Evolutionary conservation across 108 stramenopile species (phyloP), one percentile per base, ranked within the genome.

Genomic region (Stephanodiscus minutulus): DNA sequence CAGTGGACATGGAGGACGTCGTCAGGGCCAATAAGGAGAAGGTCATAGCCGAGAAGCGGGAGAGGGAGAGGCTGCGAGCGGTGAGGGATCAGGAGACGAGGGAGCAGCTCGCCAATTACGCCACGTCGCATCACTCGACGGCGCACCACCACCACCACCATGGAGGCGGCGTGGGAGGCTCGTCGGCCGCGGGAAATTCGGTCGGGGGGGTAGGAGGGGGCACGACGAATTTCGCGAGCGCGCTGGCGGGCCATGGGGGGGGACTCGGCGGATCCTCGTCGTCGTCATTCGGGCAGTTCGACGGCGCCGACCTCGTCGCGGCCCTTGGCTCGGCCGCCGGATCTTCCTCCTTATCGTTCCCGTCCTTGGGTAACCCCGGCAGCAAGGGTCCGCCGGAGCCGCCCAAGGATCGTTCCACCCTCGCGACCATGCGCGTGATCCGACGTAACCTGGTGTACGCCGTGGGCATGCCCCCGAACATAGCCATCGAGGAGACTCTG

Each of bases 401-500:
- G 17, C 91, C 94, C 11, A 90, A 87, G 64, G 96, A 97, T 88
- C 79, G 98, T 29, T 84, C 86, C n/a, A 82, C 85, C 54, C 81
- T 99, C 58, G 91, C 93, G n/a, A 96, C 97, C 54, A 96, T 97
- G 94, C 84, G 98, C 49, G 98, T 99, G 22, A 97, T 99, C 58
- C 95, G 97, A 21, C 81, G 98, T 24, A 98, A 99, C 74, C 75
- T 99, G 62, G 97, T 98, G 24, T 99, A 98, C 76, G 93, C 95
- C 9, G 91, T 97, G 17, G 97, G 97, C 28, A 85, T 99, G 41
- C 96, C 98, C 28, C 79, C 96, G 9, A 69, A 61, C 55, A 85
- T 94, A 50, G 92, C 92, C 11, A 84, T 74, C 10, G 96, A 97
- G 72, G 98, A 99, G 21, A 83, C 72, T 20, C 82, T 99, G 48